Evolutionary conservation across 23 red algal species (phyloP).

Genomic region (Agarophyton chilense): DNA sequence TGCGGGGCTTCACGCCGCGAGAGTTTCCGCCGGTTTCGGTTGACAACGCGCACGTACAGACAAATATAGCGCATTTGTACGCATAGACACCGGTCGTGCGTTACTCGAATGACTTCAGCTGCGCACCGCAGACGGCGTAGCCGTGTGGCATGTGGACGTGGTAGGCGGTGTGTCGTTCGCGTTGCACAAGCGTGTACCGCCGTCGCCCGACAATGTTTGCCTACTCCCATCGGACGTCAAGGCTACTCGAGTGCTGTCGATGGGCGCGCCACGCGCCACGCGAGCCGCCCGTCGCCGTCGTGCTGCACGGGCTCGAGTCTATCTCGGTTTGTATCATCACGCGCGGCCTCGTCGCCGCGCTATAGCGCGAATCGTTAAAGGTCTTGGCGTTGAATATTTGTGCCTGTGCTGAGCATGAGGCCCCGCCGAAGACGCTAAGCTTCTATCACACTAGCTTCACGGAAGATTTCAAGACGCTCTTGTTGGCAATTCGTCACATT

Average conservation of each 20-base stretch:
- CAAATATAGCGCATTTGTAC: conserved; percentile 63
- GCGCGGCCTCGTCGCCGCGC: conserved; percentile 60
- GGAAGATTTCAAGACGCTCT: conserved; percentile 73
- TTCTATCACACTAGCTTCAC: conserved; percentile 90
- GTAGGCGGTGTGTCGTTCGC: conserved; percentile 16
- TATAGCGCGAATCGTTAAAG: conserved; percentile 41
- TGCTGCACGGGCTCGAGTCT: conserved; percentile 91
- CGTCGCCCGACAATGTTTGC: not conserved
- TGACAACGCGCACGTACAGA: conserved; percentile 82
- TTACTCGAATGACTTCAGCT: conserved; percentile 31
- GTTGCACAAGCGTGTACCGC: not conserved
- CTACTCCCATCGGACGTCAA: not conserved
- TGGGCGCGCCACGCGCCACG: not conserved
- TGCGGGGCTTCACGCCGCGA: not conserved
- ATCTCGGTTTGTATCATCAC: conserved; percentile 50
- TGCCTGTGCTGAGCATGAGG: conserved; percentile 60
- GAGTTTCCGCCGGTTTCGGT: conserved; percentile 30
- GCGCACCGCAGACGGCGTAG: conserved; percentile 42
- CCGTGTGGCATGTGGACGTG: conserved; percentile 73
- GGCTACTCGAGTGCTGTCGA: not conserved
- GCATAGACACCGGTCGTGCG: conserved; percentile 29
- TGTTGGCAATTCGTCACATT: conserved; percentile 44
- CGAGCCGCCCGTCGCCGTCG: conserved; percentile 63
- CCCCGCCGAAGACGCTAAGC: conserved; percentile 41
- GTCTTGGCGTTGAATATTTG: conserved; percentile 88